phyloP scores from a whole-genome alignment of 805 yeast genomes.

The Myxozyma nipponensis region DNA sequence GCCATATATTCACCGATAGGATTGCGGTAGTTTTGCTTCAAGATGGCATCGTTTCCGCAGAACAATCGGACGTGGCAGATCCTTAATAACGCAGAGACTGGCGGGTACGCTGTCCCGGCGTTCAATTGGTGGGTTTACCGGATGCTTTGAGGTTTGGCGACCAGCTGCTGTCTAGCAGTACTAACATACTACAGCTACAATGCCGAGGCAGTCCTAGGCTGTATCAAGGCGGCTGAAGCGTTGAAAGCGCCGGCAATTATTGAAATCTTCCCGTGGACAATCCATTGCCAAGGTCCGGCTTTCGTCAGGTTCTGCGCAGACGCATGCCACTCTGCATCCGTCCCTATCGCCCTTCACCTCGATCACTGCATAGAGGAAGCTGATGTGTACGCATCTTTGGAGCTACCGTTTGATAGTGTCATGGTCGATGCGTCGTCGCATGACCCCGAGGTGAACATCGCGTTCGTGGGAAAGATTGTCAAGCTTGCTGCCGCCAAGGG shows the following conservation, averaged over 20 bases:
- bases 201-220: slow-evolving; percentile 36
- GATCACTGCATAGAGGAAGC: slow-evolving; percentile 38
- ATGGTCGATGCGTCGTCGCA: slow-evolving; percentile 41
- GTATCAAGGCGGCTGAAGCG: slow-evolving; percentile 38
- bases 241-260: slow-evolving; percentile 37
- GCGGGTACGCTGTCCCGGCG: slow-evolving; percentile 37
- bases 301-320: slow-evolving; percentile 33
- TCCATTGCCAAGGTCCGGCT: slow-evolving; percentile 34
- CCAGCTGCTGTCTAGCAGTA: background rate
- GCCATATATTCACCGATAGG: too few relatives aligned
- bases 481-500: slow-evolving; percentile 31
- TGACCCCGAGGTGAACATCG: slow-evolving; percentile 36
- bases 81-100: slow-evolving; percentile 33
- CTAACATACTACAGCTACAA: slow-evolving; percentile 28
- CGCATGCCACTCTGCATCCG: slow-evolving; percentile 34
- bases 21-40: background rate
- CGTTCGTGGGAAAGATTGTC: slow-evolving; percentile 34
- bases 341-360: slow-evolving; percentile 39
- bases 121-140: slow-evolving; percentile 30
- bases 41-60: slow-evolving; percentile 11
- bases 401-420: slow-evolving; percentile 39
- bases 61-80: slow-evolving; percentile 33
- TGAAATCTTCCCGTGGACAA: slow-evolving; percentile 40
- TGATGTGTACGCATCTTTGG: slow-evolving; percentile 35
- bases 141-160: background rate